Conservation (phyloP, 2,329 filamentous ascomycete genomes). For the Fusarium sp. region DNA sequence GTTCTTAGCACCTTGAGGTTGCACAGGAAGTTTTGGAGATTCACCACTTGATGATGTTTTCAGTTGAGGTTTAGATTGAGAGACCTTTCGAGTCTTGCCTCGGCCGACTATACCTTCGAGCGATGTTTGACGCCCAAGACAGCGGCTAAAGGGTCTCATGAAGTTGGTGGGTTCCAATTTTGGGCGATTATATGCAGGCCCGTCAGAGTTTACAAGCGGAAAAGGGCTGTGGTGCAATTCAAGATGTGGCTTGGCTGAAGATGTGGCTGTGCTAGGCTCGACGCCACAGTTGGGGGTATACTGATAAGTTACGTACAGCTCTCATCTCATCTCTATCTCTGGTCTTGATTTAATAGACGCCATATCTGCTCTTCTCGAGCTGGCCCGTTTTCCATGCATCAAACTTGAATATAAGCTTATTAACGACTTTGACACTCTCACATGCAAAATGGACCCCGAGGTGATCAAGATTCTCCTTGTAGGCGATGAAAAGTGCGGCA, state of each 20-base stretch:
- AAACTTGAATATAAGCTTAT: background rate
- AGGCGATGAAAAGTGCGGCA: constrained; percentile 68
- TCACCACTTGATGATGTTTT: constrained; percentile 37
- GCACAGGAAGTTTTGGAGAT: constrained; percentile 11
- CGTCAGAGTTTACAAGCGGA: constrained; percentile 32
- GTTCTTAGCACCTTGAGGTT: constrained; percentile 26
- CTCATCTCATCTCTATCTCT: constrained; percentile 37
- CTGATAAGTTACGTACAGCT: constrained; percentile 40
- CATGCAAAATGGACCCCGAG: constrained; percentile 55
- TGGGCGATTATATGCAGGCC: constrained; percentile 37
- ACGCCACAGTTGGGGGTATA: constrained; percentile 30
- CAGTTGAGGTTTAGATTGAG: background rate
- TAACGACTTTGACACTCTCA: background rate
- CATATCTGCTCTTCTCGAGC: constrained; percentile 1
- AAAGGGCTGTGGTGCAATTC: constrained; percentile 35
- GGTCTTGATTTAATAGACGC: constrained; percentile 8
- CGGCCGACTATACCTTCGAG: constrained; percentile 30
- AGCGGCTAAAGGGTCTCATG: constrained; percentile 43
- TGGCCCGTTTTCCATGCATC: background rate
- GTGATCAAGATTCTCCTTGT: constrained; percentile 64
- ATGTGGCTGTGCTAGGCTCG: constrained; percentile 18
- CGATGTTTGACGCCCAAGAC: constrained; percentile 41
- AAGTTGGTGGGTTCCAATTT: constrained; percentile 40
- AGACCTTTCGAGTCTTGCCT: constrained; percentile 13
- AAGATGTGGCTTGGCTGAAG: constrained; percentile 28